Evolutionary conservation across 2,329 filamentous ascomycete genomes (phyloP).

Genomic region (Cryphonectria naterciae): DNA sequence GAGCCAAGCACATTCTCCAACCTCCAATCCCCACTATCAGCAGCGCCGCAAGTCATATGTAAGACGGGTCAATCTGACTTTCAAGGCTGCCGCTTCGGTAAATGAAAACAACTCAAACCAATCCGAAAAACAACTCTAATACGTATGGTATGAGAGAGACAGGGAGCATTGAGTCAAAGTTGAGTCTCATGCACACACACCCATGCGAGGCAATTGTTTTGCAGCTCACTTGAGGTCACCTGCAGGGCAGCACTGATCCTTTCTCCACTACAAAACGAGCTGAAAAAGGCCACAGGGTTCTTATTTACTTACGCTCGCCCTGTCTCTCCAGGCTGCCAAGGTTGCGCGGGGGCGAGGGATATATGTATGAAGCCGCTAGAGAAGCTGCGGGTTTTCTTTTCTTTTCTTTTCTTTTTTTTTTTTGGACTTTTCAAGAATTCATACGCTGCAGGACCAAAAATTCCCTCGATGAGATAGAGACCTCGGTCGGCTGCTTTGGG

Average conservation of each 20-base stretch:
- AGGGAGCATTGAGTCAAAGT: background rate
- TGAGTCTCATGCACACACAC: too few relatives aligned
- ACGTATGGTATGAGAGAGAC: too few relatives aligned
- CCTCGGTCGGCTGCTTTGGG: background rate
- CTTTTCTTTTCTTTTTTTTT: too few relatives aligned
- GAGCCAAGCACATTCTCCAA: background rate
- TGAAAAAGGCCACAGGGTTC: background rate
- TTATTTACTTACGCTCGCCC: background rate
- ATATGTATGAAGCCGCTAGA: background rate
- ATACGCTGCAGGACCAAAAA: background rate
- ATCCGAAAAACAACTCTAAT: too few relatives aligned
- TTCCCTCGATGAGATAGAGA: background rate
- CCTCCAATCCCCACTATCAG: background rate
- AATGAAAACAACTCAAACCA: background rate
- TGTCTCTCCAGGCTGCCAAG: background rate
- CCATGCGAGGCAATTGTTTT: background rate
- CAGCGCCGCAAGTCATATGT: background rate
- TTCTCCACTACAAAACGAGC: background rate
- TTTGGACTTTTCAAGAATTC: too few relatives aligned
- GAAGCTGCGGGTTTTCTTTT: too few relatives aligned
- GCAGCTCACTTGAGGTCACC: background rate
- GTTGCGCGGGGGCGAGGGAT: background rate
- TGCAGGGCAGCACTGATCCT: background rate
- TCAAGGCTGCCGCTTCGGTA: background rate
- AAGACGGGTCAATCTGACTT: background rate